A percentile compares a stretch with the other conserved stretches of the same genome.
These are phyloP conservation scores for Margaritispora aquatica DNA, from an alignment of 495 filamentous ascomycete species.

Conservation along the genomic window DNA sequence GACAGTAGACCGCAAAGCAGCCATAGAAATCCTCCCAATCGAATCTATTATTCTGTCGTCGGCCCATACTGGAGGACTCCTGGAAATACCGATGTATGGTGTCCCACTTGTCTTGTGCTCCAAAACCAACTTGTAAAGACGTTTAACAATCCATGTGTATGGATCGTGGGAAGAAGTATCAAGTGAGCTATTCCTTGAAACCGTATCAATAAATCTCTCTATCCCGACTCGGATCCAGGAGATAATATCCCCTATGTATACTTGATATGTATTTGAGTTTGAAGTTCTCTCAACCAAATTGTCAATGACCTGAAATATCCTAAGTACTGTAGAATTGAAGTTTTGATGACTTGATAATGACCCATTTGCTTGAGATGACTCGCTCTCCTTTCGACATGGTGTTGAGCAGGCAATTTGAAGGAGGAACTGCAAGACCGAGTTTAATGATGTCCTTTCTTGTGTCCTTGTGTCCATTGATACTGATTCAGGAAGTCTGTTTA, in stretches of 20 bases:
- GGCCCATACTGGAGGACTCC: background rate
- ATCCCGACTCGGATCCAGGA: conserved; percentile 8
- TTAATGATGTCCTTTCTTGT: background rate
- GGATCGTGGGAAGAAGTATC: background rate
- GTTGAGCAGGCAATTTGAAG: conserved; percentile 10
- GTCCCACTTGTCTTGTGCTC: background rate
- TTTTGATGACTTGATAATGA: conserved; percentile 6
- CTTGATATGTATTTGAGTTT: too few relatives aligned
- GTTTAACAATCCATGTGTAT: conserved; percentile 5
- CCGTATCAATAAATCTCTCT: conserved; percentile 10
- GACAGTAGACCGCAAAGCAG: background rate
- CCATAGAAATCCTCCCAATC: conserved; percentile 2
- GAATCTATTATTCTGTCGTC: background rate
- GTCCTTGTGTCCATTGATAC: background rate
- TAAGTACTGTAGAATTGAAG: conserved; percentile 1
- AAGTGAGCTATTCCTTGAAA: background rate
- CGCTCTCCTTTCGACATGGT: background rate
- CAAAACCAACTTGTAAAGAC: background rate
- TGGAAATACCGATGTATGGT: background rate
- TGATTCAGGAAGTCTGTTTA: conserved; percentile 8
- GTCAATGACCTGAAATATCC: conserved; percentile 7
- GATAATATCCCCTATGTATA: background rate
- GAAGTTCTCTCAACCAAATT: background rate
- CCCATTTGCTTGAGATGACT: background rate
- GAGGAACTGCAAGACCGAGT: conserved; percentile 1